Evolutionary conservation across 768 basidiomycete genomes (phyloP).

Genomic region (Megacollybia marginata): DNA sequence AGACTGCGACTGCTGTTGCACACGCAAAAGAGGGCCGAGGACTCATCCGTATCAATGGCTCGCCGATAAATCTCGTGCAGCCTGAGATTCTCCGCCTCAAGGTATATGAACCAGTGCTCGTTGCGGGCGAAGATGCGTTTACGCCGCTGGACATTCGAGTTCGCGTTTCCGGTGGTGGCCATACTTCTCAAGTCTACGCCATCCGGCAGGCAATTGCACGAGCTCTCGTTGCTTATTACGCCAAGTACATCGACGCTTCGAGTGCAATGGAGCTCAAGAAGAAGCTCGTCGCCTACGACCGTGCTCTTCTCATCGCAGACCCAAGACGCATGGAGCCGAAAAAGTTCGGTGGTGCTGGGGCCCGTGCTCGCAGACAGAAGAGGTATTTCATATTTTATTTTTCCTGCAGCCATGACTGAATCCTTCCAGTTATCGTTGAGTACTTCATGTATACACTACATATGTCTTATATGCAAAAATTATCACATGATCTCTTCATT

Average conservation of each 20-base stretch:
- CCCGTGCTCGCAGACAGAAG: conserved; percentile 97
- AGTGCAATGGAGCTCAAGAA: conserved; percentile 98
- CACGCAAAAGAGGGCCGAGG: conserved; percentile 96
- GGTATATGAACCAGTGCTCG: conserved; percentile 95
- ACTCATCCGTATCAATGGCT: conserved; percentile 93
- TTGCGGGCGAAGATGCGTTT: conserved; percentile 87
- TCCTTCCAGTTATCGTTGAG: conserved; percentile 70
- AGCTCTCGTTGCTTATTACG: conserved; percentile 95
- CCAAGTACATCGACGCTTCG: conserved; percentile 97
- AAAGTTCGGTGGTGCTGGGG: conserved; percentile 98
- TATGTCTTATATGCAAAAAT: neutral
- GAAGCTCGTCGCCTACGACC: conserved; percentile 93
- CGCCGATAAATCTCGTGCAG: conserved; percentile 91
- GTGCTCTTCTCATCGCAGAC: conserved; percentile 84
- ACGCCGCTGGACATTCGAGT: conserved; percentile 89
- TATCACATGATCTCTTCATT: neutral
- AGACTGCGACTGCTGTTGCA: conserved; percentile 98
- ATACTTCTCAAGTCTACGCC: conserved; percentile 98
- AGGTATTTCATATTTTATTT: conserved; percentile 42
- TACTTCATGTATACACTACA: conserved; percentile 22
- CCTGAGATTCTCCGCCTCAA: conserved; percentile 96
- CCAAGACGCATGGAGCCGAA: conserved; percentile 98
- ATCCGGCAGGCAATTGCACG: conserved; percentile 98
- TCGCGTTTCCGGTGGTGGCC: conserved; percentile 98
- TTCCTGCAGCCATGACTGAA: conserved; percentile 6